Evolutionary conservation across 768 basidiomycete species (phyloP), one percentile per base, ranked within the genome.

Genomic region (Lactarius trivialis): DNA sequence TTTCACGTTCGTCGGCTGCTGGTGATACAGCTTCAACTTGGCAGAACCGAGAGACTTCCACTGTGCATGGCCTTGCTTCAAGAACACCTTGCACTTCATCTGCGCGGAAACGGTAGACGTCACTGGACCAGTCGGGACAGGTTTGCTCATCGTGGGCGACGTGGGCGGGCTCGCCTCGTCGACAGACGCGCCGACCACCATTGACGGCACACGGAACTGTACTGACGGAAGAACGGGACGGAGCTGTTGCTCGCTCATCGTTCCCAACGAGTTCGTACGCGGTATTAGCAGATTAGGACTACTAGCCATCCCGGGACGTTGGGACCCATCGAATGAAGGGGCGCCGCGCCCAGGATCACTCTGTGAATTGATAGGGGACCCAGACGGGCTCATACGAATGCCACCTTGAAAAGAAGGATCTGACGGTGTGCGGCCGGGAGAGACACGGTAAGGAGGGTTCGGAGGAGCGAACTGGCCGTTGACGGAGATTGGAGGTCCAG

Each of bases 71-170:
- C 91, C 85, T 70, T 96, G 93, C 71, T 98, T 88, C 52, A 97
- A 77, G 76, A 98, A 99, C 26, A 98, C 88, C 74, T 98, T 99
- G 82, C 96, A 98, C 72, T 95, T 94, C 91, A 94, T 96, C 70
- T 92, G 86, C 14, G 91, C 92, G 9, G 90, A 84, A 64, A 98
- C 78, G 12, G 84, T 77, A 6, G 91, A 88, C 34, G 84, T 85
- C 36, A 88, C 81, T 1, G 93, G 91, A 4, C 88, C 92, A 9
- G 80, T 72, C 4, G 75, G 71, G 8, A 79, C 71, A 1, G 76
- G 75, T 14, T 74, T 75, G 67, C 87, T 82, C 63, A 82, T 78
- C 4, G 82, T 78, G 2, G 93, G 96, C 7, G 92, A 94, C 43
- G 83, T 78, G 0, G 95, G 94, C 39, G 96, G 95, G 70, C 90